Base-by-base conservation (phyloP, 1,139 yeast genomes). In the Yamadazyma taylorii region DNA sequence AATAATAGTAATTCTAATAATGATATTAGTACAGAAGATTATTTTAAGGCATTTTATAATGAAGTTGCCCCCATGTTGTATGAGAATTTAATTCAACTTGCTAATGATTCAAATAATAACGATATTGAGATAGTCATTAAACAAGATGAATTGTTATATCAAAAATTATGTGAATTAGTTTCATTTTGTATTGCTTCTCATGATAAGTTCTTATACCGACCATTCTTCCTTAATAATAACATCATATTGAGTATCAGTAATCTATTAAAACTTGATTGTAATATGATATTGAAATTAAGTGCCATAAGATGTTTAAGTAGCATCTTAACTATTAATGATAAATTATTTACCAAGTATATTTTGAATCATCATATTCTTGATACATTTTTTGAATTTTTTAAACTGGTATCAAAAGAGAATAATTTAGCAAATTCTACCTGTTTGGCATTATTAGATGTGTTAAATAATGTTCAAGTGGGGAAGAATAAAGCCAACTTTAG, bases 391-490 rank as follows among this genome's bases (percentile, higher is more conserved):
- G 56, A 58, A 1, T 64, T 79, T 39, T 68, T 86, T 42, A 62
- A 63, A 15, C 70, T 66, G n/a, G 74, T 78, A 14, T 68, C 74
- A 15, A 62, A 69, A 27, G 62, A 64, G 32, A 80, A 84, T 53
- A 85, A 81, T 52, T 64, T 90, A 42, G 74, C 86, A 2, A 85
- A 80, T 52, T 87, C 96, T 0, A 74, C 94, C 3, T 77, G 94
- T 47, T 66, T 89, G 37, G 92, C 85, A 51, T 66, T 90, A 29
- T 63, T 88, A 36, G 84, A 79, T 46, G 59, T 73, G 3, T 59
- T 86, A 2, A 61, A 61, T 39, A 66, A 63, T 25, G 38, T 51
- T 5, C 49, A 50, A 15, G 41, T 52, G 15, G 48, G 54, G 14
- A 56, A 51, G 9, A 60, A 63, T 32, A 58, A 65, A 28, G 49